Base-by-base conservation (phyloP, 2,329 filamentous ascomycete species). In the Aspergillus unguis region DNA sequence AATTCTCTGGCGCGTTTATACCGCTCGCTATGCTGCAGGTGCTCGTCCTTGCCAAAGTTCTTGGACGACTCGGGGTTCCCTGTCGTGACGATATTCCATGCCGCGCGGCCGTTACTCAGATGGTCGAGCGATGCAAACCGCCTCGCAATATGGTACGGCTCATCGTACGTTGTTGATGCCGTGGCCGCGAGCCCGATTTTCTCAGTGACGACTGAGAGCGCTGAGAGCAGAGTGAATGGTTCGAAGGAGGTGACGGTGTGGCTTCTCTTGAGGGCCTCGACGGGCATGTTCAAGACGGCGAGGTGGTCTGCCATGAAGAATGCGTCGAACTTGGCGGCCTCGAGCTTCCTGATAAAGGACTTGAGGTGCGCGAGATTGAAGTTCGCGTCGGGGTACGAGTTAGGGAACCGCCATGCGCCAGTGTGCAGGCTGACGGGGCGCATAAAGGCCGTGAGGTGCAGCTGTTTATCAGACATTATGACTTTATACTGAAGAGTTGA, bases 391-490 rank as follows among this genome's bases (percentile, higher is more conserved):
- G 80, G 71, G 50, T 78, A 80, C 0, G 80, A 68, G 3, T 77
- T 77, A 0, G 80, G 80, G 56, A 82, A 82, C 5, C 80, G 72
- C 80, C 80, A 82, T 57, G 79, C 79, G 31, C 81, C 78, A 2
- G 78, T 80, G 56, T 83, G 80, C 7, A 82, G 66, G 42, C 74
- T 78, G 2, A 83, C 78, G 1, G 80, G 80, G 17, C 80, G 77
- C 80, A 84, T 83, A 54, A 83, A 83, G 1, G 80, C 80, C 2
- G 80, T 82, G 3, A 84, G 72, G 56, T 83, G 79, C 5, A 82
- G 65, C 55, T 77, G 62, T 37, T 58, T 58, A 5, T 56, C 50
- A 3, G 47, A 5, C 56, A 58, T 58, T 17, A 1, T 17, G 17
- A 17, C 17, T 17, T 17, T 17, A 17, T 17, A 17, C 17, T 17